phyloP scores from a whole-genome alignment of 805 yeast species.

The Vanderwaltozyma polyspora region DNA sequence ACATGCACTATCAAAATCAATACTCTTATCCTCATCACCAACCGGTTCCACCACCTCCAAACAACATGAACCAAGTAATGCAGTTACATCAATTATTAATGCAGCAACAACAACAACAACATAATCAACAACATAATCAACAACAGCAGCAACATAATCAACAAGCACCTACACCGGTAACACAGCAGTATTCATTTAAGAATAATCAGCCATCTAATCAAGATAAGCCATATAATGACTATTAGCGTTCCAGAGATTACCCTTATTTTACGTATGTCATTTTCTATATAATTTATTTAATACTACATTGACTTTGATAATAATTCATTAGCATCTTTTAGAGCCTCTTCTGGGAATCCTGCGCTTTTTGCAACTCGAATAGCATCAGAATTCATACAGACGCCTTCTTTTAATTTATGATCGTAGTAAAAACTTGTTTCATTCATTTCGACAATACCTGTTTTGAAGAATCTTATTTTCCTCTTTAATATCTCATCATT shows the following conservation, averaged over 20 bases:
- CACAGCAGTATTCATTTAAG: background rate
- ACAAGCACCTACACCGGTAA: slow-evolving; percentile 1
- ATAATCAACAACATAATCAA: slow-evolving; percentile 7
- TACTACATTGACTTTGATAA: background rate
- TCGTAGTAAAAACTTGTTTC: slow-evolving; percentile 28
- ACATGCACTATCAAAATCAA: too few species aligned
- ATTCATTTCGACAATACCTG: slow-evolving; percentile 18
- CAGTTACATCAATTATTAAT: slow-evolving; percentile 19
- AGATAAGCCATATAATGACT: too few species aligned
- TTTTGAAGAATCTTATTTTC: slow-evolving; percentile 14
- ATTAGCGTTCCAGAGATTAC: too few species aligned
- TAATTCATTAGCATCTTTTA: slow-evolving; percentile 35
- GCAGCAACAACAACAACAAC: slow-evolving; percentile 18
- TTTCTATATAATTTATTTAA: too few species aligned
- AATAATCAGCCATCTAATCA: too few species aligned
- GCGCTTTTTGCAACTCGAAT: slow-evolving; percentile 66
- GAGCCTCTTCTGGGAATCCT: slow-evolving; percentile 58
- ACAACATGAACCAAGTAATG: slow-evolving; percentile 13
- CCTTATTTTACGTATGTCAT: too few species aligned
- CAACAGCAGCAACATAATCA: slow-evolving; percentile 6
- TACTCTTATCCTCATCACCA: too few species aligned
- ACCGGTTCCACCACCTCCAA: background rate
- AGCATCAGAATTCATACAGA: slow-evolving; percentile 69
- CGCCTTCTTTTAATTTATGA: slow-evolving; percentile 52
- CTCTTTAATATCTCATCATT: slow-evolving; percentile 15